A percentile compares a stretch with the other conserved stretches of the same genome.
These are phyloP conservation scores for Pseudozyma tsukubaensis DNA, from an alignment of 1,284 basidiomycete species.

Conservation along the genomic window DNA sequence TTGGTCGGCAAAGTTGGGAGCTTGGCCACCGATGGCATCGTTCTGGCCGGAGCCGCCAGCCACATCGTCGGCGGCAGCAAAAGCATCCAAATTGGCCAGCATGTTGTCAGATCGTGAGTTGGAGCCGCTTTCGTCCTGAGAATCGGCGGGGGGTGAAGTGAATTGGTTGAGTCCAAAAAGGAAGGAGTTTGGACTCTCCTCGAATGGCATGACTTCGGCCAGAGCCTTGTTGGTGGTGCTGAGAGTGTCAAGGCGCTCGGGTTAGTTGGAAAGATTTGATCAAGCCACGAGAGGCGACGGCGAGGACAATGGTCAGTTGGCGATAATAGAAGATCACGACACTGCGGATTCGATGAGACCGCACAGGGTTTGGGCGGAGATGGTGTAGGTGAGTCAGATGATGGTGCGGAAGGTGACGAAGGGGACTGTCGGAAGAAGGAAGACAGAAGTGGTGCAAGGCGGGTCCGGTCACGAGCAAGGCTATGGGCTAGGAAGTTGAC, in stretches of 20 bases:
- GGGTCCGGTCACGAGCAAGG: no score
- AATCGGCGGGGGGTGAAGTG: constrained; percentile 45
- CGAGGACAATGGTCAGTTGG: neutral
- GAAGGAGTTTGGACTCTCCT: constrained; percentile 60
- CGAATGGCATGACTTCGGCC: constrained; percentile 49
- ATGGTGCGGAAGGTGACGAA: no score
- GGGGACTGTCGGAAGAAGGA: neutral
- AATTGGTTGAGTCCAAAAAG: constrained; percentile 64
- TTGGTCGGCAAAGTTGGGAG: constrained; percentile 65
- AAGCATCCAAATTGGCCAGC: constrained; percentile 53
- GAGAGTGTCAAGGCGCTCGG: neutral
- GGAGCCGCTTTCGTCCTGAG: constrained; percentile 31
- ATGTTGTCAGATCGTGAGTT: constrained; percentile 45
- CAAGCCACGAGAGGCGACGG: neutral
- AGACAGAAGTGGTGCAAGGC: neutral
- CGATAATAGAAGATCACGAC: neutral
- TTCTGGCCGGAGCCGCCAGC: constrained; percentile 27
- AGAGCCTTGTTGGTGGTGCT: constrained; percentile 6
- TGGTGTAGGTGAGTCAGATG: neutral
- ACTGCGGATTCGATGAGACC: neutral
- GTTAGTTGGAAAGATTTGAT: neutral
- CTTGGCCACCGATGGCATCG: constrained; percentile 34
- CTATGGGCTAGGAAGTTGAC: neutral
- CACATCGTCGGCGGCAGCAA: constrained; percentile 42
- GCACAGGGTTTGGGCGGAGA: neutral